Conservation (phyloP, 2,329 filamentous ascomycete genomes). For the Paraphaeosphaeria sporulosa region DNA sequence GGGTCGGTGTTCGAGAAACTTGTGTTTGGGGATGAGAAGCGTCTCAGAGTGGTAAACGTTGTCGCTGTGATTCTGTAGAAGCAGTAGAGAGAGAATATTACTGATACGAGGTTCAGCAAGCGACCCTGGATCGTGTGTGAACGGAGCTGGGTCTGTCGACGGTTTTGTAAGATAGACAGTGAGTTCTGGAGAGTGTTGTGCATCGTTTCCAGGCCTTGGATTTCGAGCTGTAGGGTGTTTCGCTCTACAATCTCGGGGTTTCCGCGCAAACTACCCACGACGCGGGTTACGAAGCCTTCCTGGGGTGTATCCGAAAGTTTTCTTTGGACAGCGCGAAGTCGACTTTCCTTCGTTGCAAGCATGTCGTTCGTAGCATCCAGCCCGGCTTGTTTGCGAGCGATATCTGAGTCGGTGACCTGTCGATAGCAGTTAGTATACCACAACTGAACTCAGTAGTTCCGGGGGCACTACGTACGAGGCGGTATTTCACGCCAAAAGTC, state of each 20-base stretch:
- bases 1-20: conserved; percentile 77
- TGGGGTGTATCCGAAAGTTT: conserved; percentile 61
- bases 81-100: conserved; percentile 81
- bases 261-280: conserved; percentile 75
- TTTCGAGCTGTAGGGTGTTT: conserved; percentile 72
- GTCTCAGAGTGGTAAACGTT: conserved; percentile 70
- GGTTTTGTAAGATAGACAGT: conserved; percentile 68
- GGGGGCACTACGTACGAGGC: conserved; percentile 54
- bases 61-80: conserved; percentile 82
- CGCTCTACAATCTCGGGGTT: conserved; percentile 63
- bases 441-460: not conserved
- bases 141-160: conserved; percentile 70
- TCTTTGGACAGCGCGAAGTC: conserved; percentile 73
- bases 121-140: conserved; percentile 73
- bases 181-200: conserved; percentile 72
- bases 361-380: conserved; percentile 81
- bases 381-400: conserved; percentile 79
- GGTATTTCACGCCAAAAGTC: conserved; percentile 72
- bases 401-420: conserved; percentile 72
- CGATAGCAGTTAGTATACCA: conserved; percentile 22
- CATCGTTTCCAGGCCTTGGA: conserved; percentile 82
- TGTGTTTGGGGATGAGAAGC: conserved; percentile 58
- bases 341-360: conserved; percentile 76
- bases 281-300: conserved; percentile 73
- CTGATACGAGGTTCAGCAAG: conserved; percentile 68